Conservation (phyloP, 208 protist genomes). For the Trichomonas vaginalis region DNA sequence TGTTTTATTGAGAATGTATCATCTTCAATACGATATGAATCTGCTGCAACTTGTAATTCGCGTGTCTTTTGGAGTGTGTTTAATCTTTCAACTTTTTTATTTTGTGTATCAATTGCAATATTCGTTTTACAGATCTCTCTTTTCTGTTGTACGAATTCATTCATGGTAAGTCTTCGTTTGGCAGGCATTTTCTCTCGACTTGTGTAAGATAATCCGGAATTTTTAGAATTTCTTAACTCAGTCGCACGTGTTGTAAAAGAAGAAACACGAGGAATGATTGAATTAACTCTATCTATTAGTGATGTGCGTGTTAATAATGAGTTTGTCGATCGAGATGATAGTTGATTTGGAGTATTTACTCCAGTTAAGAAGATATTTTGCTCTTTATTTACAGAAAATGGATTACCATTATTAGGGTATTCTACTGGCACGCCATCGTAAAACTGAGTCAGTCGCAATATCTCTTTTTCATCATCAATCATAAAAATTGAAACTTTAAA, state of each 20-base stretch:
- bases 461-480: neutral
- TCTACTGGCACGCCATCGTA: neutral
- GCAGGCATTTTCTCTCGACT: neutral
- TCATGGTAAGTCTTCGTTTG: neutral
- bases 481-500: too few species aligned
- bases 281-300: neutral
- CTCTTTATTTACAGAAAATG: neutral
- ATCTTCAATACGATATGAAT: neutral
- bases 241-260: neutral
- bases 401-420: neutral
- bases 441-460: neutral
- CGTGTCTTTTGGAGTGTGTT: neutral
- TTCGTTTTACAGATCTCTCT: neutral
- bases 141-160: neutral
- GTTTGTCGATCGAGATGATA: neutral
- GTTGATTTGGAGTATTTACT: neutral
- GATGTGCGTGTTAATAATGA: neutral
- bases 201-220: neutral
- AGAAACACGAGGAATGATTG: neutral
- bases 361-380: neutral
- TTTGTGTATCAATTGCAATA: neutral
- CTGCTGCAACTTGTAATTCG: neutral
- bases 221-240: neutral
- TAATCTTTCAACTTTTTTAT: neutral
- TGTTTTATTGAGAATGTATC: neutral